Percentiles rank a stretch among this genome's conserved stretches.
phyloP scores from a whole-genome alignment of 1,139 yeast genomes.

The Cylindricascospora bacillispora region DNA sequence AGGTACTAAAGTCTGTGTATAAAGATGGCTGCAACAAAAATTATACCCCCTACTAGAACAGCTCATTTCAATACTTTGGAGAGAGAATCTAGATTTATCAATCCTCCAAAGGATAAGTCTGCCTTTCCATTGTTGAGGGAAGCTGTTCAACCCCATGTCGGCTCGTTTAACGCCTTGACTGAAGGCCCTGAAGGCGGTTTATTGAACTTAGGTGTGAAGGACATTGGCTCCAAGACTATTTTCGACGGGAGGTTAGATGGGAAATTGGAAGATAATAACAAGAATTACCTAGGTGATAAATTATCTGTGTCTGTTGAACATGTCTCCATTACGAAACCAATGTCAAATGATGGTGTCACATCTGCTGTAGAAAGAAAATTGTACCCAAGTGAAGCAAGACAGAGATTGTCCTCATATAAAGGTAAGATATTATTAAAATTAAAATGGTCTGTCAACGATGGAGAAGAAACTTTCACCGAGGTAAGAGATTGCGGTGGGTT shows the following conservation, averaged over 20 bases:
- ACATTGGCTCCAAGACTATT: constrained; percentile 74
- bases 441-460: constrained; percentile 77
- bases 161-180: constrained; percentile 89
- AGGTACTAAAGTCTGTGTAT: too few relatives aligned
- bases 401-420: constrained; percentile 67
- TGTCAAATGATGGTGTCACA: constrained; percentile 64
- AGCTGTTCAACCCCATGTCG: constrained; percentile 91
- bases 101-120: constrained; percentile 80
- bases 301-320: constrained; percentile 67
- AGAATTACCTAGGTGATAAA: constrained; percentile 62
- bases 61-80: constrained; percentile 71
- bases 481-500: constrained; percentile 84
- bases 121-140: constrained; percentile 73
- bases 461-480: constrained; percentile 60
- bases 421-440: constrained; percentile 67
- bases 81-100: constrained; percentile 70
- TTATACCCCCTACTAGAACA: too few relatives aligned
- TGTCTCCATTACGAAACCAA: constrained; percentile 79
- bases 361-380: constrained; percentile 54
- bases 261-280: constrained; percentile 7
- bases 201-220: constrained; percentile 72
- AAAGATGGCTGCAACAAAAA: too few relatives aligned
- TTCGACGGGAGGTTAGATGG: constrained; percentile 50
- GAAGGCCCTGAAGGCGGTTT: constrained; percentile 81
- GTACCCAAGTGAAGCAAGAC: constrained; percentile 86